Evolutionary conservation across 139 green algal genomes (phyloP), one percentile per base, ranked within the genome.

Genomic region (Pleodorina starrii): DNA sequence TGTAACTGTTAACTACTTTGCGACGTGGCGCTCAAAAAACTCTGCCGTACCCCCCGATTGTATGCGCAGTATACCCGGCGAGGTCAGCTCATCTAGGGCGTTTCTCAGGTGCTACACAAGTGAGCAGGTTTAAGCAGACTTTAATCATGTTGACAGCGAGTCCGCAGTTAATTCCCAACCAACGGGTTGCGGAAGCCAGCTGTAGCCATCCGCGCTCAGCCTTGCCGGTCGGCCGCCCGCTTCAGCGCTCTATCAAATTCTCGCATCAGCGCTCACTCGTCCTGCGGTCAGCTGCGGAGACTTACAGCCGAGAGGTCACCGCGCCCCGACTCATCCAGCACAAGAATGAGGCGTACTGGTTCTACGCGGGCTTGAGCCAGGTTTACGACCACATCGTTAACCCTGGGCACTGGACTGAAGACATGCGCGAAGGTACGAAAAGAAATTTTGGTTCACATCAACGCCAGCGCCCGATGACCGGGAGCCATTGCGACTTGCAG

Each of bases 381-480:
- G 96, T 99, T 16, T 99, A 99, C 86, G 97, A 99, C 79, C 86
- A 96, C 66, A 96, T 99, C 3, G 96, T 98, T 14, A 98, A 98
- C 83, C 93, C 95, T 27, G 96, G 96, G 0, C 97, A 99, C 90
- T 99, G 97, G 97, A 99, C 96, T 0, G 94, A 95, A 66, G 97
- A 99, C 85, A 99, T 99, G 97, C 91, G 97, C 29, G 79, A 86
- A 54, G 77, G 77, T 85, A 69, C 2, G 44, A 9, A 27, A 25
- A 32, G 54, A 21, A 25, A 25, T 66, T 66, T 7, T 12, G 25
- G 25, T 21, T 66, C 54, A 66, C 9, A 7, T 25, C n/a, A n/a
- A 23, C 50, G 29, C 46, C 68, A 76, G 68, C 7, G 35, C 29
- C 29, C 63, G n/a, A 32, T 66, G 63, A 40, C 19, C 29, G 19